These are phyloP conservation scores for Penicillium sp. DNA, from an alignment of 2,329 filamentous ascomycete genomes.

Conservation along the genomic window DNA sequence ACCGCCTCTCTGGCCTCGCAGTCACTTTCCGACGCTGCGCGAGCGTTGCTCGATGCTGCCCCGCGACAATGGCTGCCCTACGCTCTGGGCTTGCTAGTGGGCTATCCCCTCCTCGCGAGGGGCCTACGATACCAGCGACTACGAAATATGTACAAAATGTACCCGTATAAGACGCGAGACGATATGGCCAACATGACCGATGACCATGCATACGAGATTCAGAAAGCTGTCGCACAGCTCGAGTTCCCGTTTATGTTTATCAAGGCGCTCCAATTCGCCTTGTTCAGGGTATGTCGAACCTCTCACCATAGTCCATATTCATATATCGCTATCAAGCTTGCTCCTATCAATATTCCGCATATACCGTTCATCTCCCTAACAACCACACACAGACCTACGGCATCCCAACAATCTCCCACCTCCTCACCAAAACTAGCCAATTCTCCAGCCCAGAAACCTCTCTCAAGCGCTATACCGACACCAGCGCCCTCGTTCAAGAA, in stretches of 20 bases:
- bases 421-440: constrained; percentile 56
- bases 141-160: constrained; percentile 46
- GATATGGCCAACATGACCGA: constrained; percentile 58
- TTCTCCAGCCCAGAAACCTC: constrained; percentile 52
- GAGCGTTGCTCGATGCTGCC: constrained; percentile 8
- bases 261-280: constrained; percentile 60
- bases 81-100: constrained; percentile 26
- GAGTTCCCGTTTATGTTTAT: constrained; percentile 61
- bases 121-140: constrained; percentile 39
- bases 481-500: constrained; percentile 54
- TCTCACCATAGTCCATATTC: not conserved
- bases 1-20: constrained; percentile 1
- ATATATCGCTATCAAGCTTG: not conserved
- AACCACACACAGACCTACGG: constrained; percentile 54
- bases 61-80: constrained; percentile 31
- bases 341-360: not conserved
- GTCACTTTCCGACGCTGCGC: constrained; percentile 7
- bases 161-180: constrained; percentile 50
- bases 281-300: constrained; percentile 55
- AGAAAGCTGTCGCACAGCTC: constrained; percentile 49
- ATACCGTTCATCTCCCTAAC: not conserved
- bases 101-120: constrained; percentile 35
- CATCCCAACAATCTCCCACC: constrained; percentile 57
- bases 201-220: constrained; percentile 57
- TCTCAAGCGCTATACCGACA: constrained; percentile 59